phyloP scores from a whole-genome alignment of 768 basidiomycete genomes.

The Hygrocybe coccinea region DNA sequence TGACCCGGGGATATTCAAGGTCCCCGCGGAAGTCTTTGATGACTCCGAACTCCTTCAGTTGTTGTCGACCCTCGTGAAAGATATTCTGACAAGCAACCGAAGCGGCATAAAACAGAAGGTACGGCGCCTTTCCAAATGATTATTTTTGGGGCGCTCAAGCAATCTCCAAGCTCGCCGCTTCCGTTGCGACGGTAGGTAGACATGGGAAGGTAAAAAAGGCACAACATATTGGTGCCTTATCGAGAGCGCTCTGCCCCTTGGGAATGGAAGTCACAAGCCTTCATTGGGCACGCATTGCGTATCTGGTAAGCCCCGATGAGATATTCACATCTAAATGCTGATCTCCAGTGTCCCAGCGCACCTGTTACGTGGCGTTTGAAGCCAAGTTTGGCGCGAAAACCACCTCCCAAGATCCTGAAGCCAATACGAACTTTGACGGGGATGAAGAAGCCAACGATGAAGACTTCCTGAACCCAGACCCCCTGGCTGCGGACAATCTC shows the following conservation, averaged over 20 bases:
- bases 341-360: not conserved
- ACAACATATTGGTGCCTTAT: not conserved
- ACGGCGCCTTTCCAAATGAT: not conserved
- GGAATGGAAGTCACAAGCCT: not conserved
- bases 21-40: not conserved
- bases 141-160: no score
- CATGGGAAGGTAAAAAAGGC: no score
- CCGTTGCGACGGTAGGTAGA: no score
- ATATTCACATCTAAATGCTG: no score
- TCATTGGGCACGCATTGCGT: not conserved
- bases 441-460: no score
- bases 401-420: not conserved
- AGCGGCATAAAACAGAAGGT: not conserved
- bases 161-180: no score
- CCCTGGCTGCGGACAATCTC: no score
- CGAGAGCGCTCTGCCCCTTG: not conserved
- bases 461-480: no score
- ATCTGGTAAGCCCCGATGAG: not conserved
- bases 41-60: not conserved
- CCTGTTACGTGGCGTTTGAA: not conserved
- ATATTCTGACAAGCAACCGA: not conserved
- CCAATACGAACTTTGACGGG: no score
- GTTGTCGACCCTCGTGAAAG: not conserved
- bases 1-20: not conserved
- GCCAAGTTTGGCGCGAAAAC: not conserved